Percentiles rank a stretch among this genome's conserved stretches.
These are phyloP conservation scores for Bathelium albidoporum DNA, from an alignment of 495 filamentous ascomycete species.

Conservation along the genomic window DNA sequence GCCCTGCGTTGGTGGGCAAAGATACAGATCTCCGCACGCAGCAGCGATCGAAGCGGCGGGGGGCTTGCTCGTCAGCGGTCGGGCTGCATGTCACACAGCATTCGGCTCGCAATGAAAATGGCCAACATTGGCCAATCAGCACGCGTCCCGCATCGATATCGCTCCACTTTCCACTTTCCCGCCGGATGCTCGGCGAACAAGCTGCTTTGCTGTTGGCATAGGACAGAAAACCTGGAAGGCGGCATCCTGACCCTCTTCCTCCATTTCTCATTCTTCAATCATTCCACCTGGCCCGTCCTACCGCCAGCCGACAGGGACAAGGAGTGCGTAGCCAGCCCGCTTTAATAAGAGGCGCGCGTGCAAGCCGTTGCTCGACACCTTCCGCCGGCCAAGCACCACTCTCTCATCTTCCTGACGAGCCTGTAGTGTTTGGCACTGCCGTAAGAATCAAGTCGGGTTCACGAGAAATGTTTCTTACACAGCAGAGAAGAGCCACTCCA, in stretches of 20 bases:
- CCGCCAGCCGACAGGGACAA: not conserved
- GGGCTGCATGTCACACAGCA: not conserved
- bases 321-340: not conserved
- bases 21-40: not conserved
- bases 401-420: not conserved
- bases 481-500: conserved; percentile 23
- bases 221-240: not conserved
- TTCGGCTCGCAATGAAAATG: not conserved
- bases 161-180: not conserved
- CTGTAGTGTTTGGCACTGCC: conserved; percentile 17
- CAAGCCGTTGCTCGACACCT: not conserved
- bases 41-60: not conserved
- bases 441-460: conserved; percentile 23
- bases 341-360: conserved; percentile 3
- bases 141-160: not conserved
- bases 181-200: not conserved
- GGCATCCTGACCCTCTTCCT: not conserved
- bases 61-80: not conserved
- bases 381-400: not conserved
- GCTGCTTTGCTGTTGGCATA: not conserved
- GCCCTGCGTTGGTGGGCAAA: not conserved
- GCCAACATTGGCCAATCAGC: not conserved
- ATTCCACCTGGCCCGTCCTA: not conserved
- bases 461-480: conserved; percentile 33
- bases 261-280: not conserved